Evolutionary conservation across 768 basidiomycete species (phyloP), one percentile per base, ranked within the genome.

Genomic region (Tricholoma sp.): DNA sequence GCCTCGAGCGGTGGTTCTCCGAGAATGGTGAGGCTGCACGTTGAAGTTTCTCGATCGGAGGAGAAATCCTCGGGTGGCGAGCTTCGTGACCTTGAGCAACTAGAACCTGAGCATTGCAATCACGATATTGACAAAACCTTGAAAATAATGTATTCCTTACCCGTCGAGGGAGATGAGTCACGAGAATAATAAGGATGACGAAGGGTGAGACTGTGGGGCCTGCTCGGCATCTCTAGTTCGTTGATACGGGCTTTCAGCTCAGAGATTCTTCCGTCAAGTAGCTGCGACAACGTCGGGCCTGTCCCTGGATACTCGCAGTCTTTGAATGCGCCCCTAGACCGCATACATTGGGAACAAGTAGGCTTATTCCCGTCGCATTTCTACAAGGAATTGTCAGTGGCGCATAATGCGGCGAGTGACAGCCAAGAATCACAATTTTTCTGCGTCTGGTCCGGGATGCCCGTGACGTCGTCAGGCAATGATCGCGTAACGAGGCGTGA

Each of bases 231-330:
- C 58, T 80, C 75, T 1, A 80, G 64, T 21, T 79, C 73, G 29
- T 66, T 69, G 4, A 84, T 71, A 19, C 80, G 74, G 5, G 66
- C 65, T 55, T 77, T 73, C 10, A 84, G 64, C 12, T 75, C 70
- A 0, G 72, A 67, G 9, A 84, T 69, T 5, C 78, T 69, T 21
- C 78, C 75, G 62, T 83, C 80, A 4, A 85, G 65, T 0, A 74
- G 61, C 60, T 83, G 70, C 0, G 76, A 78, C 8, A 69, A 72
- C 0, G 80, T 74, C 12, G 74, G 73, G 14, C 76, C 77, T 10
- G 66, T 67, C 4, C 72, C 77, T 2, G 76, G 76, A 61, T 83
- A 85, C 68, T 85, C 83, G 59, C 83, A 85, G 56, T 84, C 83
- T 2, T 78, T 77, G 1, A 69, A 69, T n/a, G 63, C 59, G 3